These are phyloP conservation scores for Mycena chlorophos DNA, from an alignment of 768 basidiomycete species.

Conservation along the genomic window DNA sequence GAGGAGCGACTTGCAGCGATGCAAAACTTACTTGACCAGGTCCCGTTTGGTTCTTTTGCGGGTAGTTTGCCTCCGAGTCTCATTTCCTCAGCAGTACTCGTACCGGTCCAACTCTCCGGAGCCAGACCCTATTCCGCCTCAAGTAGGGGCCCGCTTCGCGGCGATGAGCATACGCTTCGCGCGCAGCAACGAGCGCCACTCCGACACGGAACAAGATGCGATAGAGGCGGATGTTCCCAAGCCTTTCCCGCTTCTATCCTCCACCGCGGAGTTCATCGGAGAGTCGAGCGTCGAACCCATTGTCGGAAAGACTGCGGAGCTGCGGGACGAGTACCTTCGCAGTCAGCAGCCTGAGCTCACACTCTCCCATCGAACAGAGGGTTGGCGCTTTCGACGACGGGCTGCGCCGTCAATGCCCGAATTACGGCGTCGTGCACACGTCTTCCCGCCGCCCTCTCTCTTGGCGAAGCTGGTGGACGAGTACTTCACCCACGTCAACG, in stretches of 20 bases:
- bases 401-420: neutral
- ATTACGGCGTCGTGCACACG: neutral
- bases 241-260: too few species aligned
- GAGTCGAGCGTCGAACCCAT: neutral
- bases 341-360: neutral
- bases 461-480: conserved; percentile 41
- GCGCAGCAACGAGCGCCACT: neutral
- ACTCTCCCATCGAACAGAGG: too few species aligned
- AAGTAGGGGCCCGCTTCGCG: neutral
- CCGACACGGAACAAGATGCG: neutral
- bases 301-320: neutral
- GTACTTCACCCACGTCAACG: conserved; percentile 46
- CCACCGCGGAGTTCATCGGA: conserved; percentile 2
- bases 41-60: too few species aligned
- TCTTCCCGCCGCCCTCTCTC: conserved; percentile 38
- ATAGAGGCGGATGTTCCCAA: too few species aligned
- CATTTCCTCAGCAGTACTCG: too few species aligned
- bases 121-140: neutral
- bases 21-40: neutral
- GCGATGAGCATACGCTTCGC: neutral
- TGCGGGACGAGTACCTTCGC: neutral
- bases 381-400: too few species aligned
- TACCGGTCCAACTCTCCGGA: too few species aligned
- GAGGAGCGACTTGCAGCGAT: neutral
- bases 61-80: too few species aligned